Percentiles rank a stretch among this genome's conserved stretches.
phyloP scores from a whole-genome alignment of 2,329 filamentous ascomycete species.

The Arthroderma uncinatum region DNA sequence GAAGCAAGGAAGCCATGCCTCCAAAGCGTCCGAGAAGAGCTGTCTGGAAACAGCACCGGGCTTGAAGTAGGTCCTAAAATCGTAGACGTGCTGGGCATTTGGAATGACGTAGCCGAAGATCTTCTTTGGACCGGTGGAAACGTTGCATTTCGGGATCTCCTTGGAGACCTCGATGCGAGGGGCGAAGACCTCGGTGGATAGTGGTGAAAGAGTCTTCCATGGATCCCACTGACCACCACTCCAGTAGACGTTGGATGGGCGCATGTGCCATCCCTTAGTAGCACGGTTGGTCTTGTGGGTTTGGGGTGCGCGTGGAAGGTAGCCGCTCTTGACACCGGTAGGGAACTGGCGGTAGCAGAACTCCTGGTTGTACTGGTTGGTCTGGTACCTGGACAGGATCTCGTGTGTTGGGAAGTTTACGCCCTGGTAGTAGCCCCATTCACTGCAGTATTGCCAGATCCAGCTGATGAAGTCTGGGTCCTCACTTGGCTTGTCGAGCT shows the following conservation, averaged over 20 bases:
- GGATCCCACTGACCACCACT: slow-evolving; percentile 42
- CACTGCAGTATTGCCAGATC: slow-evolving; percentile 44
- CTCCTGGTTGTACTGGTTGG: slow-evolving; percentile 34
- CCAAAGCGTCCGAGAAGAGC: slow-evolving; percentile 34
- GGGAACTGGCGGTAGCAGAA: slow-evolving; percentile 42
- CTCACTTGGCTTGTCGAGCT: slow-evolving; percentile 26
- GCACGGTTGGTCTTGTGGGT: slow-evolving; percentile 31
- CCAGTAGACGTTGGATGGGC: slow-evolving; percentile 43
- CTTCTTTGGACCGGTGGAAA: slow-evolving; percentile 24
- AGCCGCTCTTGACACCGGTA: slow-evolving; percentile 26
- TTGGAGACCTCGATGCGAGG: slow-evolving; percentile 32
- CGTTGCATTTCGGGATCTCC: slow-evolving; percentile 36
- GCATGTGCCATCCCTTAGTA: slow-evolving; percentile 43
- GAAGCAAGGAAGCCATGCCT: slow-evolving; percentile 40
- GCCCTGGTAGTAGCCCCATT: slow-evolving; percentile 43
- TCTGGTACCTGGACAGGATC: slow-evolving; percentile 39
- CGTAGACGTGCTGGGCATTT: slow-evolving; percentile 41
- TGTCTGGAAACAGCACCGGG: slow-evolving; percentile 26
- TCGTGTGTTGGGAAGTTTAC: slow-evolving; percentile 40
- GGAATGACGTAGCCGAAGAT: slow-evolving; percentile 40
- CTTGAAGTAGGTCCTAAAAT: slow-evolving; percentile 31
- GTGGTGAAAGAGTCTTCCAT: slow-evolving; percentile 39
- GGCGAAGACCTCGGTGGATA: slow-evolving; percentile 33
- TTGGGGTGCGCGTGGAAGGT: slow-evolving; percentile 35
- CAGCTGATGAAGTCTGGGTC: slow-evolving; percentile 35